Evolutionary conservation across 345 rosid species (phyloP).

Genomic region (Euphorbia peplus): DNA sequence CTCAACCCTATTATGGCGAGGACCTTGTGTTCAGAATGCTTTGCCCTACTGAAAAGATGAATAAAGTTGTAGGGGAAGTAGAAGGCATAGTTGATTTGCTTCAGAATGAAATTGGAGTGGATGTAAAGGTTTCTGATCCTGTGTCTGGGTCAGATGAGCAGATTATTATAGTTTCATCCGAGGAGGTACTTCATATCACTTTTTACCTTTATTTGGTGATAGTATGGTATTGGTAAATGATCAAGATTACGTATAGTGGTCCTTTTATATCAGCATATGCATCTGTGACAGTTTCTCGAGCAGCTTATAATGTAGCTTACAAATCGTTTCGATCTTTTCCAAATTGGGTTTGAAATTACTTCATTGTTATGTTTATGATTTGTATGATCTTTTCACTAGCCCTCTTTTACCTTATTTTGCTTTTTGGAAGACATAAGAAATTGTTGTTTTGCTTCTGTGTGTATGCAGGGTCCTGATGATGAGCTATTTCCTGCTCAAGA

Average conservation of each 20-base stretch:
- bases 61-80: slow-evolving; percentile 64
- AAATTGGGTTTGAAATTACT: slow-evolving; percentile 5
- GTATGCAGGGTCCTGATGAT: slow-evolving; percentile 83
- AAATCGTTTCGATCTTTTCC: background rate
- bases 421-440: slow-evolving; percentile 18
- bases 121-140: slow-evolving; percentile 71
- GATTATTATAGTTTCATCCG: slow-evolving; percentile 78
- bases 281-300: background rate
- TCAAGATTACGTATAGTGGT: background rate
- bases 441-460: slow-evolving; percentile 19
- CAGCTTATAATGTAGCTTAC: background rate
- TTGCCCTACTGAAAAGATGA: slow-evolving; percentile 81
- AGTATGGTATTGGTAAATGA: background rate
- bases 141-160: slow-evolving; percentile 86
- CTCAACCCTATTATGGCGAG: slow-evolving; percentile 57
- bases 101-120: slow-evolving; percentile 89
- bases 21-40: slow-evolving; percentile 88
- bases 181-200: slow-evolving; percentile 58
- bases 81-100: slow-evolving; percentile 79
- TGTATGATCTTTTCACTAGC: background rate
- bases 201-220: background rate
- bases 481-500: slow-evolving; percentile 97
- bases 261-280: background rate
- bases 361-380: background rate
- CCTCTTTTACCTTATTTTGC: background rate